Evolutionary conservation across 805 yeast species (phyloP).

Genomic region (Ogataea zsoltii): DNA sequence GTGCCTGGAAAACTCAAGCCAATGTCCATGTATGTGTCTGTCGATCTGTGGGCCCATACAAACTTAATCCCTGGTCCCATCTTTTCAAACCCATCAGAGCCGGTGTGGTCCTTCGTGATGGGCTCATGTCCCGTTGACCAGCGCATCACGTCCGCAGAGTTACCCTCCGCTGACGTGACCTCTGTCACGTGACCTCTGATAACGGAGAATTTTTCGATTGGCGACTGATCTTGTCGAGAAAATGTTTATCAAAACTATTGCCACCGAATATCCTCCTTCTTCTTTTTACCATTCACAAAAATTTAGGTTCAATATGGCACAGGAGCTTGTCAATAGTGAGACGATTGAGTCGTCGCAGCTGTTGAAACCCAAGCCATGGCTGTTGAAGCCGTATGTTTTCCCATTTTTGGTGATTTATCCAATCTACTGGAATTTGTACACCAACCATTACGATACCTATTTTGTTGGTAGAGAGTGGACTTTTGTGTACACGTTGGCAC

Average conservation of each 20-base stretch:
- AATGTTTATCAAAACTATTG: not conserved
- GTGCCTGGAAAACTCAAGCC: too few species aligned
- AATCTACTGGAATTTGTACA: slow-evolving; percentile 62
- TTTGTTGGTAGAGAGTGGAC: slow-evolving; percentile 96
- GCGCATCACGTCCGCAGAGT: not conserved
- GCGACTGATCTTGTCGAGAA: slow-evolving; percentile 2
- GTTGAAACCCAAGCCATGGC: slow-evolving; percentile 62
- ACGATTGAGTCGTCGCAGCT: slow-evolving; percentile 72
- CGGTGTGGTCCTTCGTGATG: too few species aligned
- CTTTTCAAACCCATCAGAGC: too few species aligned
- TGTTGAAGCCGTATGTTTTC: slow-evolving; percentile 74
- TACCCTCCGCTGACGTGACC: not conserved
- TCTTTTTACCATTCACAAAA: slow-evolving; percentile 67
- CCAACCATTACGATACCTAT: slow-evolving; percentile 70
- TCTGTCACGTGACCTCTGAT: slow-evolving; percentile 1
- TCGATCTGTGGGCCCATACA: too few species aligned
- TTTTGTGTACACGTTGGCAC: slow-evolving; percentile 75
- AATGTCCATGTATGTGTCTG: too few species aligned
- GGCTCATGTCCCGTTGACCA: too few species aligned
- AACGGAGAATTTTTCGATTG: slow-evolving; percentile 2
- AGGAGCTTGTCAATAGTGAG: slow-evolving; percentile 62
- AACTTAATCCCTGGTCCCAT: too few species aligned
- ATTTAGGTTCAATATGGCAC: slow-evolving; percentile 31
- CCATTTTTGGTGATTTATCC: slow-evolving; percentile 85
- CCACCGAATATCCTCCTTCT: slow-evolving; percentile 39